A percentile compares a stretch with the other conserved stretches of the same genome.
Evolutionary conservation across 2,329 filamentous ascomycete species (phyloP).

Genomic region (Fusarium sp.): DNA sequence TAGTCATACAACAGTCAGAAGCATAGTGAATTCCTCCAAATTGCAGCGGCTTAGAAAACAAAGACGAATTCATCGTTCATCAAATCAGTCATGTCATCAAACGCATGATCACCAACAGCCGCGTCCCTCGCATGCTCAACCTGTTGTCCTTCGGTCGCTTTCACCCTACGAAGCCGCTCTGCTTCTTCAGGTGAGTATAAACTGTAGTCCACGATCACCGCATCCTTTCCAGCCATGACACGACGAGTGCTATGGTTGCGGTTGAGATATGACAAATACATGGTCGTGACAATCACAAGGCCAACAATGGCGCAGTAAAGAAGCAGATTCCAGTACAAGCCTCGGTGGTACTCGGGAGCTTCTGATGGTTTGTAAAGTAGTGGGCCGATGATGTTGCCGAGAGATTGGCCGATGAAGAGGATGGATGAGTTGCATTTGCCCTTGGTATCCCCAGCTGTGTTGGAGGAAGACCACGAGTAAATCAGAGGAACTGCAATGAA

Average conservation of each 20-base stretch:
- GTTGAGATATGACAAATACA: conserved; percentile 62
- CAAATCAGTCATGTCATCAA: conserved; percentile 41
- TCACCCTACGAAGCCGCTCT: conserved; percentile 57
- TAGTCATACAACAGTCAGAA: too few relatives aligned
- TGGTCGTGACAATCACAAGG: conserved; percentile 46
- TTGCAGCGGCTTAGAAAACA: conserved; percentile 18
- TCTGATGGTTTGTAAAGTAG: conserved; percentile 49
- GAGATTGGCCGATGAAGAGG: conserved; percentile 71
- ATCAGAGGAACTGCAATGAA: conserved; percentile 61
- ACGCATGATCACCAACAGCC: conserved; percentile 19
- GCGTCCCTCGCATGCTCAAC: conserved; percentile 14
- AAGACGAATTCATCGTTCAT: conserved; percentile 43
- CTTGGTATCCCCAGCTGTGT: conserved; percentile 76
- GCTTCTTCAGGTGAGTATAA: conserved; percentile 22
- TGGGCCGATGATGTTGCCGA: conserved; percentile 72
- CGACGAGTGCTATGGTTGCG: conserved; percentile 64
- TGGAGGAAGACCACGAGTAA: conserved; percentile 69
- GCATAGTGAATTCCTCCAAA: not conserved
- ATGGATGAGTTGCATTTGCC: conserved; percentile 73
- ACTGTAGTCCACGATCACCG: conserved; percentile 63
- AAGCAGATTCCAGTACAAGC: conserved; percentile 68
- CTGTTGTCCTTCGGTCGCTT: conserved; percentile 8
- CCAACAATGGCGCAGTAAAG: conserved; percentile 70
- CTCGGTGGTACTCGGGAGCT: conserved; percentile 56
- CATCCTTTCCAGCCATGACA: conserved; percentile 68